A percentile compares a stretch with the other conserved stretches of the same genome.
phyloP scores from a whole-genome alignment of 345 rosid species.

The Noccaea bulbosa region DNA sequence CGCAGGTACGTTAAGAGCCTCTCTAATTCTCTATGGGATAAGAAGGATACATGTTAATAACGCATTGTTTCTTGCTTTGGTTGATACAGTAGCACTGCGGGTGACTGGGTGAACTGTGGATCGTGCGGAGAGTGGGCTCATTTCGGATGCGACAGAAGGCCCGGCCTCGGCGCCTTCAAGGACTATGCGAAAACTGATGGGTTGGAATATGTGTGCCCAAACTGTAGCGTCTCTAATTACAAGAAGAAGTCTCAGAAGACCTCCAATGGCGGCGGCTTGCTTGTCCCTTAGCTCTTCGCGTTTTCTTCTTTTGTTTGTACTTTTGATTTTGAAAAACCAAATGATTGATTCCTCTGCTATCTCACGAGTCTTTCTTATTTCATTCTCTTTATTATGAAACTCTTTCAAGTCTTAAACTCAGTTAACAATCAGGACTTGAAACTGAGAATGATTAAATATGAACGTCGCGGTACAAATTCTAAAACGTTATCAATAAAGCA shows the following conservation, averaged over 20 bases:
- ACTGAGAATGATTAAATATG: background rate
- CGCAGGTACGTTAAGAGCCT: constrained; percentile 60
- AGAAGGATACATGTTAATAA: background rate
- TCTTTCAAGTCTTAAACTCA: background rate
- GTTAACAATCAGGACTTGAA: background rate
- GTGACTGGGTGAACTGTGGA: constrained; percentile 99
- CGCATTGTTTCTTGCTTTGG: constrained; percentile 14
- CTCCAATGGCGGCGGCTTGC: constrained; percentile 59
- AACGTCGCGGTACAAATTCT: background rate
- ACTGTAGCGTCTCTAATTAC: constrained; percentile 84
- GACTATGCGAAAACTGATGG: constrained; percentile 99
- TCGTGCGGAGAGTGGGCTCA: constrained; percentile 99
- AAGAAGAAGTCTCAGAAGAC: constrained; percentile 89
- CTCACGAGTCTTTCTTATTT: constrained; percentile 23
- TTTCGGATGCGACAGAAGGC: constrained; percentile 97
- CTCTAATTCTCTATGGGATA: background rate
- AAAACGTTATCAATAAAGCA: background rate
- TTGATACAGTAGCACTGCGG: constrained; percentile 92
- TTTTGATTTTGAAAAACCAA: background rate
- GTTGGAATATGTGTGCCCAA: constrained; percentile 93
- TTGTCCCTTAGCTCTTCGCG: constrained; percentile 30
- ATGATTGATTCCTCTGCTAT: constrained; percentile 15
- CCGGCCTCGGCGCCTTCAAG: constrained; percentile 99
- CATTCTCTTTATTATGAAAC: background rate
- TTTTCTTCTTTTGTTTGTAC: constrained; percentile 1